These are phyloP conservation scores for Marchantia paleacea DNA, from an alignment of 225 moss, liverwort and hornwort species.

Conservation along the genomic window DNA sequence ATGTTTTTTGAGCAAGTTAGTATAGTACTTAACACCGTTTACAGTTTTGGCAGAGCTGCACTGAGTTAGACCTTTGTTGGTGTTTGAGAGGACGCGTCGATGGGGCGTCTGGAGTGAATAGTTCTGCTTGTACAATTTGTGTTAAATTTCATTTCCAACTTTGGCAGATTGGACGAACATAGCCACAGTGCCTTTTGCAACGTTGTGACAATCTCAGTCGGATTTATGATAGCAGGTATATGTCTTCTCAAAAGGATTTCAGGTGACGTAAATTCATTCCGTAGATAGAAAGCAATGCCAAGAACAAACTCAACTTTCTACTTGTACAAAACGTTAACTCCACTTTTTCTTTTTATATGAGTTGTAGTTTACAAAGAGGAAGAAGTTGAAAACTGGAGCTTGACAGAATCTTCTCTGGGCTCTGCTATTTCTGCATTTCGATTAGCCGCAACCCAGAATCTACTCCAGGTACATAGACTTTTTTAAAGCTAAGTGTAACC, in stretches of 20 bases:
- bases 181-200: slow-evolving; percentile 28
- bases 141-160: no score
- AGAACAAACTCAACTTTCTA: neutral
- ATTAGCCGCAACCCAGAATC: slow-evolving; percentile 30
- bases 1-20: no score
- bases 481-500: neutral
- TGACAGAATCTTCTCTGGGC: slow-evolving; percentile 25
- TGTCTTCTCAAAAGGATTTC: neutral
- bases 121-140: neutral
- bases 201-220: slow-evolving; percentile 32
- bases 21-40: neutral
- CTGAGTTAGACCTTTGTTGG: neutral
- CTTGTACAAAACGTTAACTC: neutral
- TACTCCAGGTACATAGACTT: slow-evolving; percentile 33
- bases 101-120: neutral
- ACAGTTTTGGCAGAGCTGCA: neutral
- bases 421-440: slow-evolving; percentile 39
- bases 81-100: neutral
- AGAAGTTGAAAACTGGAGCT: slow-evolving; percentile 24
- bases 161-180: slow-evolving; percentile 36
- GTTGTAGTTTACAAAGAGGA: slow-evolving; percentile 31
- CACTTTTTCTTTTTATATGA: neutral
- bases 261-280: neutral
- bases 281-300: neutral
- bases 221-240: slow-evolving; percentile 42